phyloP scores from a whole-genome alignment of 78 protist species.

The Isochrysis galbana region DNA sequence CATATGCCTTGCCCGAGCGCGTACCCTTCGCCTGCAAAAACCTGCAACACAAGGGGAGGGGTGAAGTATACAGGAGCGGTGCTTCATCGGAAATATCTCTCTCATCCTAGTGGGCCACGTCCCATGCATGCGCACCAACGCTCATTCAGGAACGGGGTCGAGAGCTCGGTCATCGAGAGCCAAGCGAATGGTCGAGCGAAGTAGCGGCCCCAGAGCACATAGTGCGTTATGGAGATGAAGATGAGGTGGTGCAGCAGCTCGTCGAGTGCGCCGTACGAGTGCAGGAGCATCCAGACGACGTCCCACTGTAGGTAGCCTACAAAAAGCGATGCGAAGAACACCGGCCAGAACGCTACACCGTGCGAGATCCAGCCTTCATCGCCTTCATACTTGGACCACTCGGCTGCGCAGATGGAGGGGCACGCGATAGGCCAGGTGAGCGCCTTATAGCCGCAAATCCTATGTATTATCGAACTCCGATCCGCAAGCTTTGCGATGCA shows the following conservation, averaged over 20 bases:
- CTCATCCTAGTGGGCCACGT: too few relatives aligned
- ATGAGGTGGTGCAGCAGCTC: background rate
- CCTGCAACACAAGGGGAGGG: too few relatives aligned
- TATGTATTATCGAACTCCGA: too few relatives aligned
- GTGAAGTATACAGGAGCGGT: too few relatives aligned
- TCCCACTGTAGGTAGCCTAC: slow-evolving; percentile 6
- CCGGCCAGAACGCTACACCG: background rate
- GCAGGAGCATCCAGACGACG: background rate
- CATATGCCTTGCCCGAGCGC: background rate
- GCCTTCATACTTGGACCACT: background rate
- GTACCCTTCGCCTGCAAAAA: too few relatives aligned
- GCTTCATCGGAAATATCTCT: too few relatives aligned
- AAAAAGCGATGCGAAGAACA: background rate
- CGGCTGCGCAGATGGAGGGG: background rate
- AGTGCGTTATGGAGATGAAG: background rate
- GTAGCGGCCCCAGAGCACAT: background rate
- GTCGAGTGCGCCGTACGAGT: background rate
- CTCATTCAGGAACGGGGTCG: background rate
- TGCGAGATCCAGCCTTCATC: background rate
- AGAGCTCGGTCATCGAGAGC: background rate
- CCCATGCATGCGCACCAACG: background rate
- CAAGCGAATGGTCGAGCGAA: background rate
- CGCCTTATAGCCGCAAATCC: too few relatives aligned
- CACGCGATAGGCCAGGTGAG: too few relatives aligned
- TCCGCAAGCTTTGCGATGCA: too few relatives aligned